Base-by-base conservation (phyloP, 257 asterid species). In the Galeopsis tetrahit region DNA sequence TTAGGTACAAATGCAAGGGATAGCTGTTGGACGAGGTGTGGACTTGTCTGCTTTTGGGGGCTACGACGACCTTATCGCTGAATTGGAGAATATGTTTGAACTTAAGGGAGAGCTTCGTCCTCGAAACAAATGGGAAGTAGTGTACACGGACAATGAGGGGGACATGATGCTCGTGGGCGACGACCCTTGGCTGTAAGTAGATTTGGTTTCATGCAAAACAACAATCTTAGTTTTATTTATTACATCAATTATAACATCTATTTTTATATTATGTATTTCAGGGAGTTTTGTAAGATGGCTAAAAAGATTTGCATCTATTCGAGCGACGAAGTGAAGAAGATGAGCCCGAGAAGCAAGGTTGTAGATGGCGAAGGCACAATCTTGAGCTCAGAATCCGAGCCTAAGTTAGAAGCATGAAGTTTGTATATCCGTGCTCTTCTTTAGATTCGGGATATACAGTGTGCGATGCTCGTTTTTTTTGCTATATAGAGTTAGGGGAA, bases 91-190 rank as follows among this genome's bases (percentile, higher is more conserved):
- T 38, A 77, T 91, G 84, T 91, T 91, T 32, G 88, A 84, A 34
- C 74, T 89, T 8, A 79, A 84, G 75, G 97, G 94, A 49, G 96
- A 91, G 82, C 97, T 90, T 68, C 67, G 55, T 44, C 80, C 88
- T 48, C 82, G 85, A 55, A 80, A 79, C 80, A 91, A 83, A 78
- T 91, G 94, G 94, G 83, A 81, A 72, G 83, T 91, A 34, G 92
- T 89, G 35, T 91, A 87, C 62, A 85, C 94, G 0, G 97, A 91
- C 65, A 85, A 85, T 5, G 97, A 91, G 73, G 96, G 87, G 43
- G 96, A 89, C 69, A 85, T 83, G 88, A 91, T 91, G 97, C 94
- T 91, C 28, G 92, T 91, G 31, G 97, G 97, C 4, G 96, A 89
- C 66, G 90, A 89, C 66, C 94, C 97, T 48, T 91, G 97, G 97